Percentiles rank a stretch among this genome's conserved stretches.
These are phyloP conservation scores for Rhodotorula glutinis DNA, from an alignment of 1,284 basidiomycete genomes.

Conservation along the genomic window DNA sequence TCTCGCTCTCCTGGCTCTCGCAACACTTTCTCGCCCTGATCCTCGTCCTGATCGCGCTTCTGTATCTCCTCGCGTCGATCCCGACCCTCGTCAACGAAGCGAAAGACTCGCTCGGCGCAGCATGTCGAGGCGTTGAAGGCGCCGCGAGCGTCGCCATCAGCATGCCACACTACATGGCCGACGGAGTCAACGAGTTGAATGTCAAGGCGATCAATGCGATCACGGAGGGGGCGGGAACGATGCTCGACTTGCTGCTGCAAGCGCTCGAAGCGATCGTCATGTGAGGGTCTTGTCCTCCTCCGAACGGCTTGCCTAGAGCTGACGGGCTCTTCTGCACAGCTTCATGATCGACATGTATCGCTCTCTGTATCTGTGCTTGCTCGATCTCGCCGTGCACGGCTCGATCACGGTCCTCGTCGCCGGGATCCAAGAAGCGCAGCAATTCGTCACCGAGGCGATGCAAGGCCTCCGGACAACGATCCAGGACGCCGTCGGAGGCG, in stretches of 20 bases:
- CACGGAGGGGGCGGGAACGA: slow-evolving; percentile 61
- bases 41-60: slow-evolving; percentile 35
- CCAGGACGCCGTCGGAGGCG: slow-evolving; percentile 64
- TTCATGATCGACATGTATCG: slow-evolving; percentile 90
- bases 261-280: slow-evolving; percentile 78
- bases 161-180: slow-evolving; percentile 80
- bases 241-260: slow-evolving; percentile 39
- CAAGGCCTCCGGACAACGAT: slow-evolving; percentile 62
- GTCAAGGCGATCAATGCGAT: slow-evolving; percentile 71
- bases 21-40: slow-evolving; percentile 36
- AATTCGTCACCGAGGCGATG: slow-evolving; percentile 62
- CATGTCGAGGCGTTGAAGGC: slow-evolving; percentile 76
- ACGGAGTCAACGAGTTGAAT: slow-evolving; percentile 75
- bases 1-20: slow-evolving; percentile 39
- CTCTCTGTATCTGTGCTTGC: slow-evolving; percentile 83
- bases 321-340: slow-evolving; percentile 8
- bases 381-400: slow-evolving; percentile 83
- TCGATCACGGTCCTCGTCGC: slow-evolving; percentile 72
- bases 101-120: slow-evolving; percentile 62
- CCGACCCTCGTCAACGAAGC: slow-evolving; percentile 55
- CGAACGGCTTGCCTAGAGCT: background rate
- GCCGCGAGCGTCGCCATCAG: slow-evolving; percentile 77
- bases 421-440: slow-evolving; percentile 67
- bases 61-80: slow-evolving; percentile 25
- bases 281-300: slow-evolving; percentile 8